phyloP scores from a whole-genome alignment of 2,329 filamentous ascomycete genomes.

The Scytalidium sp. region DNA sequence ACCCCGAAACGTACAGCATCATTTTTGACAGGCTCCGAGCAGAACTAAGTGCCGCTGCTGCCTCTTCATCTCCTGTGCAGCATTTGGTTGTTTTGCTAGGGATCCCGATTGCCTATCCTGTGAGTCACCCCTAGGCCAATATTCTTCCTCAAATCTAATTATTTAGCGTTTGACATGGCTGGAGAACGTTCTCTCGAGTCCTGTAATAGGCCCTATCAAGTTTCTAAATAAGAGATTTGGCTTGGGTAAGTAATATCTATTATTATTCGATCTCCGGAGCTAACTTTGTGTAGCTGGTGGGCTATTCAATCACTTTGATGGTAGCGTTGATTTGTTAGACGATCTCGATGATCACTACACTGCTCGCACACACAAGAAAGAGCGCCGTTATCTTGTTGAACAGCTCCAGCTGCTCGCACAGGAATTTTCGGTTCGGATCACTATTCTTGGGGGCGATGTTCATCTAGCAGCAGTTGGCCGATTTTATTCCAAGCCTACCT shows the following conservation, averaged over 20 bases:
- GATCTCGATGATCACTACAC: conserved; percentile 97
- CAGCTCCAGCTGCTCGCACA: conserved; percentile 80
- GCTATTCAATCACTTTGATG: conserved; percentile 92
- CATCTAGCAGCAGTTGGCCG: conserved; percentile 89
- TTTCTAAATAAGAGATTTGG: conserved; percentile 90
- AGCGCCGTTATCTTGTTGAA: conserved; percentile 75
- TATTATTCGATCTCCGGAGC: conserved; percentile 1
- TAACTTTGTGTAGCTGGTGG: conserved; percentile 54
- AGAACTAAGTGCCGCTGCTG: conserved; percentile 69
- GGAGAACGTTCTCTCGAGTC: conserved; percentile 85
- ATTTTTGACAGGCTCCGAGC: conserved; percentile 74
- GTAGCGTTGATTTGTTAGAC: conserved; percentile 87
- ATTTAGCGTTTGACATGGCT: conserved; percentile 83
- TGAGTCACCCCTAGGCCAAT: conserved; percentile 46
- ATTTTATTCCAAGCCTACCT: conserved; percentile 87
- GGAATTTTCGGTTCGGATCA: conserved; percentile 84
- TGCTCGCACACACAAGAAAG: conserved; percentile 83
- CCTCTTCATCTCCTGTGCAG: conserved; percentile 71
- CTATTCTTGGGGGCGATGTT: conserved; percentile 91
- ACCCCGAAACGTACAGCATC: conserved; percentile 82
- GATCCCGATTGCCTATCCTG: conserved; percentile 81
- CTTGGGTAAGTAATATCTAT: conserved; percentile 44
- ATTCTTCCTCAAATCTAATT: conserved; percentile 14
- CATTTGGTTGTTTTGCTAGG: conserved; percentile 86
- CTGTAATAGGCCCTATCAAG: conserved; percentile 83